These are phyloP conservation scores for Macroventuria anomochaeta DNA, from an alignment of 2,329 filamentous ascomycete genomes.

Conservation along the genomic window DNA sequence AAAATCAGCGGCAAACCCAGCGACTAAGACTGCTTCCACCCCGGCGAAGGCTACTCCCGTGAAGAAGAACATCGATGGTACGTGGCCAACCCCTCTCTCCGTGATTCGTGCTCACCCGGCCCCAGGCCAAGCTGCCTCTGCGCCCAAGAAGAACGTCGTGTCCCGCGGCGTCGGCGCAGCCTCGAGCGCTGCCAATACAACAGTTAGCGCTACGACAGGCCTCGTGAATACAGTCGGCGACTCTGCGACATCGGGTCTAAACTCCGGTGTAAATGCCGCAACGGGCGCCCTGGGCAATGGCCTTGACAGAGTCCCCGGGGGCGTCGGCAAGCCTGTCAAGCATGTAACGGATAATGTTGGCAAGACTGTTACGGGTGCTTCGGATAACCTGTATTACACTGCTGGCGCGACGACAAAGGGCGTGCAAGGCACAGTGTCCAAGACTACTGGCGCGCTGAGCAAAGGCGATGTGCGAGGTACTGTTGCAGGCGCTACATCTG, in stretches of 20 bases:
- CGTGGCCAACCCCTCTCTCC: slow-evolving; percentile 37
- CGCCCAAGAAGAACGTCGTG: slow-evolving; percentile 43
- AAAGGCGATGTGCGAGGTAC: slow-evolving; percentile 51
- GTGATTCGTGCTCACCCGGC: slow-evolving; percentile 36
- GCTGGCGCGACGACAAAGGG: slow-evolving; percentile 50
- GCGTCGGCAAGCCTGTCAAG: slow-evolving; percentile 48
- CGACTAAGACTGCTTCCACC: slow-evolving; percentile 13
- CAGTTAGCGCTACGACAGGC: slow-evolving; percentile 44
- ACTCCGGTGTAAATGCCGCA: slow-evolving; percentile 45
- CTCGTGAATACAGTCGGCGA: slow-evolving; percentile 47
- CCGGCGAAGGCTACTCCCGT: slow-evolving; percentile 28
- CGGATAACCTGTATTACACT: slow-evolving; percentile 51
- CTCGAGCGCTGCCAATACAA: slow-evolving; percentile 46
- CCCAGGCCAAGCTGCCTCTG: slow-evolving; percentile 27
- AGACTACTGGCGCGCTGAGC: slow-evolving; percentile 53
- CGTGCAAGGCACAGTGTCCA: slow-evolving; percentile 52
- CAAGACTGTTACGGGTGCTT: slow-evolving; percentile 51
- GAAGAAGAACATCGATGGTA: slow-evolving; percentile 32
- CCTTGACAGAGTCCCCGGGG: slow-evolving; percentile 42
- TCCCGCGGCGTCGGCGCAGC: slow-evolving; percentile 44
- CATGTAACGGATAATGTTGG: slow-evolving; percentile 52
- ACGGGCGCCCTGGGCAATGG: slow-evolving; percentile 50
- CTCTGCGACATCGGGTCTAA: slow-evolving; percentile 47
- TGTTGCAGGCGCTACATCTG: slow-evolving; percentile 47
- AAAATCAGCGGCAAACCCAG: slow-evolving; percentile 2